Base-by-base conservation (phyloP, 345 rosid species). In the Tarenaya hassleriana region DNA sequence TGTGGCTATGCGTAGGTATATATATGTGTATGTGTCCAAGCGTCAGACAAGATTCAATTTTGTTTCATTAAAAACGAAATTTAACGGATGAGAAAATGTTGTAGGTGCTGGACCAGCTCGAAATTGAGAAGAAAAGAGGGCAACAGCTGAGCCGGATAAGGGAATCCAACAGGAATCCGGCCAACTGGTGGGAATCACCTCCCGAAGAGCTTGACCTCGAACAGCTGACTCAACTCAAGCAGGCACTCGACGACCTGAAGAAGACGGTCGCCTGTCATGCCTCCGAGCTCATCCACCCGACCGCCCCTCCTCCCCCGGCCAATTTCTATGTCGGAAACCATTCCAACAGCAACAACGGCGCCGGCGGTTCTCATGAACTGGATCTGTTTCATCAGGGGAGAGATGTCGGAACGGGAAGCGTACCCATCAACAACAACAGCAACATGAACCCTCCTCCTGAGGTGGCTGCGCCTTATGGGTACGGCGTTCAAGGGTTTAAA, bases 121-220 rank as follows among this genome's bases (percentile, higher is more conserved):
- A 80, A 55, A 46, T 1, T 7, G 85, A 86, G 50, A 78, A 56
- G 52, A 75, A 54, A 62, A 61, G 50, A 3, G 73, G 67, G 0
- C 62, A 73, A 44, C 79, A 66, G 41, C 50, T 86, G 0, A 73
- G 67, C 11, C 21, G 38, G 37, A 54, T 63, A 24, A 64, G 48
- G 41, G 69, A 60, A 40, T 67, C 46, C 1, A 53, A 41, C 16
- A 39, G 52, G 41, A 44, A 11, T 7, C 1, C 11, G 14, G 64
- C 43, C 40, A 54, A 59, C 27, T 76, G 85, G 84, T 86, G 88
- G 91, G 73, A 73, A 47, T 49, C 66, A 2, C 79, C 81, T 1
- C 5, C 68, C 0, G 77, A 67, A 3, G 58, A 55, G 14, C 68
- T 80, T 0, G 47, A 20, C 21, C 2, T 54, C 7, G 3, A 38